Conservation (phyloP, 768 basidiomycete genomes). For the Mycena haematopus region DNA sequence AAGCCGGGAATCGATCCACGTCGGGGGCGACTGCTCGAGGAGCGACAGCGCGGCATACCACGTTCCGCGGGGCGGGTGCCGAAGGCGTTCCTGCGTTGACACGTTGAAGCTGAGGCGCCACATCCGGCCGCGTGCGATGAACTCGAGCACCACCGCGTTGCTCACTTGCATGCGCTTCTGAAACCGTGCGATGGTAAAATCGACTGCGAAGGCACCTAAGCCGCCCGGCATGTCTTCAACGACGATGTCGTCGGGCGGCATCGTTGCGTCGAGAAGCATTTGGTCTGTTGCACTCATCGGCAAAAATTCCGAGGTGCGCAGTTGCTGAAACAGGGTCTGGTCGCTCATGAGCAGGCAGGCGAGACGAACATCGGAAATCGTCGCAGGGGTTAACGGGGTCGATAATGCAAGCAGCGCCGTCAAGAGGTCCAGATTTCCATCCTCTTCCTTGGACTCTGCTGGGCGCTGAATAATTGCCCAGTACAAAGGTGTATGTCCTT, state of each 20-base stretch:
- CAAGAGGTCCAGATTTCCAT: slow-evolving; percentile 18
- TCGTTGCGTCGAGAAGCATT: slow-evolving; percentile 50
- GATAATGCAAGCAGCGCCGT: slow-evolving; percentile 38
- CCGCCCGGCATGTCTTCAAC: slow-evolving; percentile 5
- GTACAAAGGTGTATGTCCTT: slow-evolving; percentile 55
- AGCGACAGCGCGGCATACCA: slow-evolving; percentile 45
- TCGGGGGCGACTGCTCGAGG: slow-evolving; percentile 49
- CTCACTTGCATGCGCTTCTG: slow-evolving; percentile 73
- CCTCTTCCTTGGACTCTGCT: background rate
- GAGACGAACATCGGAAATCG: slow-evolving; percentile 64
- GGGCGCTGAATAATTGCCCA: slow-evolving; percentile 46
- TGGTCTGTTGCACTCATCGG: slow-evolving; percentile 62
- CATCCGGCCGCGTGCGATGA: slow-evolving; percentile 67
- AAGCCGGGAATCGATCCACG: slow-evolving; percentile 48
- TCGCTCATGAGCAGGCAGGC: slow-evolving; percentile 72
- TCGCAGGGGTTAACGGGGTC: slow-evolving; percentile 46
- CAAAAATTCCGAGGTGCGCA: slow-evolving; percentile 58
- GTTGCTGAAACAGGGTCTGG: slow-evolving; percentile 64
- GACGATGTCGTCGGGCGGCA: slow-evolving; percentile 21
- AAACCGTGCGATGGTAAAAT: slow-evolving; percentile 64
- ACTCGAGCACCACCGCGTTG: slow-evolving; percentile 63
- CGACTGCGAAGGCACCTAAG: slow-evolving; percentile 49
- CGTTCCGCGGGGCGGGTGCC: slow-evolving; percentile 12
- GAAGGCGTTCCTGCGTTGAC: slow-evolving; percentile 21
- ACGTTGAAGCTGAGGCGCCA: slow-evolving; percentile 56